Percentiles rank a stretch among this genome's conserved stretches.
These are phyloP conservation scores for Daldinia bambusicola DNA, from an alignment of 495 filamentous ascomycete genomes.

Conservation along the genomic window DNA sequence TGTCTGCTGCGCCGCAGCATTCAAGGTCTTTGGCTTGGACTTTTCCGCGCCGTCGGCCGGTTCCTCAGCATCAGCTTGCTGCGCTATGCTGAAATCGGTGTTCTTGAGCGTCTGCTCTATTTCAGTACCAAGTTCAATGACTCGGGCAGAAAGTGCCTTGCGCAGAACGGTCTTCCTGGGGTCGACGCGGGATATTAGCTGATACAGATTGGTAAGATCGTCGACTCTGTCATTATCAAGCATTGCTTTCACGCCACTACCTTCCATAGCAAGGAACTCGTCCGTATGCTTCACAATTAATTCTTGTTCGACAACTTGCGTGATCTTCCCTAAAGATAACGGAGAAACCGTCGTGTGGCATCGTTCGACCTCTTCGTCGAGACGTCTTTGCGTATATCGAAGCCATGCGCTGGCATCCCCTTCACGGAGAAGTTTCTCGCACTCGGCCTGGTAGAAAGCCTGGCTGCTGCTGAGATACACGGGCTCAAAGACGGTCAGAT, in stretches of 20 bases:
- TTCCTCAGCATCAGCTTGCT: conserved; percentile 57
- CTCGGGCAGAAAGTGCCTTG: conserved; percentile 73
- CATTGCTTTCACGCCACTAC: conserved; percentile 87
- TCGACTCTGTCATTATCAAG: conserved; percentile 86
- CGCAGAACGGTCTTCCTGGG: conserved; percentile 75
- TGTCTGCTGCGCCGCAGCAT: conserved; percentile 67
- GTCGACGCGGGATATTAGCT: conserved; percentile 82
- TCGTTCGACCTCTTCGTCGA: conserved; percentile 82
- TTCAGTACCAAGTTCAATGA: conserved; percentile 81
- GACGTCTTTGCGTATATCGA: conserved; percentile 74
- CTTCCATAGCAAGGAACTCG: conserved; percentile 85
- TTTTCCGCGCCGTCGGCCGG: conserved; percentile 60
- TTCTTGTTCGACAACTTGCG: conserved; percentile 79
- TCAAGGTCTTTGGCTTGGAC: conserved; percentile 53
- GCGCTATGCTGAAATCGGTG: conserved; percentile 57
- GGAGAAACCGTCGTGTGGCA: conserved; percentile 80
- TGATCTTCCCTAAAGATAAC: conserved; percentile 77
- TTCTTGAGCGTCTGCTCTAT: conserved; percentile 76
- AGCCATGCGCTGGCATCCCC: conserved; percentile 87
- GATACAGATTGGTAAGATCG: conserved; percentile 80
- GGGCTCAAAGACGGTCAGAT: conserved; percentile 83
- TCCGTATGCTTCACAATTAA: conserved; percentile 78
- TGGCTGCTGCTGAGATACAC: conserved; percentile 76
- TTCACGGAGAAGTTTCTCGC: conserved; percentile 74
- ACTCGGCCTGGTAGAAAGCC: conserved; percentile 81